These are phyloP conservation scores for Podospora pseudocomata DNA, from an alignment of 495 filamentous ascomycete genomes.

Conservation along the genomic window DNA sequence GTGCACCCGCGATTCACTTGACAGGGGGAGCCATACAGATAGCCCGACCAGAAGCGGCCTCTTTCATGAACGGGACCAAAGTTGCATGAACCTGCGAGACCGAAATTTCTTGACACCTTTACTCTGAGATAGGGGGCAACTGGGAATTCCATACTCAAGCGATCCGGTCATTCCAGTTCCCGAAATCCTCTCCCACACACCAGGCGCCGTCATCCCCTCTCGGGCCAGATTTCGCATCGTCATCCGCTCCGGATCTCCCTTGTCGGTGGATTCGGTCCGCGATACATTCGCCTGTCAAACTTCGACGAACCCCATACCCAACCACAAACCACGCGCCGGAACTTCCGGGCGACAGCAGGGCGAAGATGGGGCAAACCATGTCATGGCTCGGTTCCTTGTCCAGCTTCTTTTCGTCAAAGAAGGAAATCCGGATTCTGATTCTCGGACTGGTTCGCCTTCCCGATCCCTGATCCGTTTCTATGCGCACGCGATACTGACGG, in stretches of 20 bases:
- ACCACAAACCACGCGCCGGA: slow-evolving; percentile 7
- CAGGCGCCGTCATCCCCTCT: neutral
- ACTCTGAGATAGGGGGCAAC: neutral
- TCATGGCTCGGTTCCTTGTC: slow-evolving; percentile 72
- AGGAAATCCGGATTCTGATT: slow-evolving; percentile 95
- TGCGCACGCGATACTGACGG: slow-evolving; percentile 22
- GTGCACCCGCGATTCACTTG: slow-evolving; percentile 1
- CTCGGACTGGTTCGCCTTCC: slow-evolving; percentile 72
- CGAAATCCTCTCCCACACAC: neutral
- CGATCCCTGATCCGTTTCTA: neutral
- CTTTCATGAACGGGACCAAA: slow-evolving; percentile 8
- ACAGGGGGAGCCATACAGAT: neutral
- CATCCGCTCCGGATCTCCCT: neutral
- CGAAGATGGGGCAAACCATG: slow-evolving; percentile 74
- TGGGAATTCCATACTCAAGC: neutral
- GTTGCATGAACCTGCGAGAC: neutral
- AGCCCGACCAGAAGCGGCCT: slow-evolving; percentile 7
- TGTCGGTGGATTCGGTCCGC: slow-evolving; percentile 7
- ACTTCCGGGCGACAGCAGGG: slow-evolving; percentile 12
- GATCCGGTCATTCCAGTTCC: neutral
- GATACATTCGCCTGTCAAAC: neutral
- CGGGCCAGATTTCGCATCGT: neutral
- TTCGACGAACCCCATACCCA: slow-evolving; percentile 5
- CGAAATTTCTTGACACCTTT: neutral
- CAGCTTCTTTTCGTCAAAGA: slow-evolving; percentile 78